Evolutionary conservation across 306 rosid species (phyloP).

Genomic region (Vigna trinervia): DNA sequence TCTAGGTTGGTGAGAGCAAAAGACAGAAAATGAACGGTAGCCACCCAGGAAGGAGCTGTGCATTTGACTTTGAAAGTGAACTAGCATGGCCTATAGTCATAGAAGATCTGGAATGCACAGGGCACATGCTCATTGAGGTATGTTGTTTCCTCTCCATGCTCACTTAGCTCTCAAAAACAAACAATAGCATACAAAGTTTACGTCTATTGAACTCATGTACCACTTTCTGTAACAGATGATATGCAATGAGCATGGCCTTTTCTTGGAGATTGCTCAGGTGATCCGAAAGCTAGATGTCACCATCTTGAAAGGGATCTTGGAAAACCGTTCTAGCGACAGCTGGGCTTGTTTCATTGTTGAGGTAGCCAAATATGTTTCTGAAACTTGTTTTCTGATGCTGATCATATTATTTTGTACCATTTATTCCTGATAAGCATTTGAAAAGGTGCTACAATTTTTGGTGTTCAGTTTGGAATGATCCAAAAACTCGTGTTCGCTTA

Average conservation of each 20-base stretch:
- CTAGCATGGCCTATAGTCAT: conserved; percentile 77
- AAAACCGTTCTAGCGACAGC: conserved; percentile 52
- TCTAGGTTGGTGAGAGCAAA: conserved; percentile 57
- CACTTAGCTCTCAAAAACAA: not conserved
- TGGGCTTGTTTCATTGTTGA: conserved; percentile 87
- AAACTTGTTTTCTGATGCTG: not conserved
- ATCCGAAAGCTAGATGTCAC: conserved; percentile 64
- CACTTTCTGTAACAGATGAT: conserved; percentile 46
- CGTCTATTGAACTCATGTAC: conserved; percentile 11
- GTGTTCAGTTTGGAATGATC: too few relatives aligned
- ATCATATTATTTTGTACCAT: not conserved
- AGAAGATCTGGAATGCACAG: conserved; percentile 80
- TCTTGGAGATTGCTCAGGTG: conserved; percentile 83
- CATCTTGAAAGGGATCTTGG: conserved; percentile 76
- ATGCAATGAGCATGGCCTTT: conserved; percentile 75
- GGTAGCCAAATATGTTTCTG: conserved; percentile 50
- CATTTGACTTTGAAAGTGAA: conserved; percentile 64
- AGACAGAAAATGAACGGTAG: conserved; percentile 40
- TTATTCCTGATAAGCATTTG: not conserved
- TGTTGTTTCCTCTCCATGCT: not conserved
- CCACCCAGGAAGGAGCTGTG: conserved; percentile 72
- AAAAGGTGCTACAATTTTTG: not conserved
- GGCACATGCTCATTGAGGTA: conserved; percentile 88
- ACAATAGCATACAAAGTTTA: not conserved
- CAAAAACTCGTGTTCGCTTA: too few relatives aligned